phyloP scores from a whole-genome alignment of 495 filamentous ascomycete genomes.

The Podospora pseudopauciseta region DNA sequence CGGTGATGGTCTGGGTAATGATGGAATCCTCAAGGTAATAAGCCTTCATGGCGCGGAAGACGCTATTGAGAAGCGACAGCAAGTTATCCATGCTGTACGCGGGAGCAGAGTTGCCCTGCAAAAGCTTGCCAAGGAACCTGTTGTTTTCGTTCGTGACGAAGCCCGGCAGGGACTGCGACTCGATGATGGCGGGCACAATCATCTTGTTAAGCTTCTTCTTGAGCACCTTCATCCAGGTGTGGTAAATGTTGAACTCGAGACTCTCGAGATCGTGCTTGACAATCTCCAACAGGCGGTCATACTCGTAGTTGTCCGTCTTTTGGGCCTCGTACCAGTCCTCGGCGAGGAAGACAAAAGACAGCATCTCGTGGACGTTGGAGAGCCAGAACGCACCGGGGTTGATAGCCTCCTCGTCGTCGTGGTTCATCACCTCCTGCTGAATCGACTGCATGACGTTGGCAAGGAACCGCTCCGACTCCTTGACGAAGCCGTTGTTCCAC shows the following conservation, averaged over 20 bases:
- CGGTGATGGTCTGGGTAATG: slow-evolving; percentile 89
- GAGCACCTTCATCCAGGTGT: slow-evolving; percentile 99
- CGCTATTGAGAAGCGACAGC: slow-evolving; percentile 91
- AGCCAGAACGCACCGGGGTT: slow-evolving; percentile 99
- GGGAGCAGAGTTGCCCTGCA: slow-evolving; percentile 80
- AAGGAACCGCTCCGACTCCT: slow-evolving; percentile 97
- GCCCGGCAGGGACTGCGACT: slow-evolving; percentile 95
- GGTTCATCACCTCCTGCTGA: slow-evolving; percentile 98
- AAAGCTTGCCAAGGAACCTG: slow-evolving; percentile 93
- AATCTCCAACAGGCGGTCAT: slow-evolving; percentile 95
- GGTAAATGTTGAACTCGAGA: slow-evolving; percentile 99
- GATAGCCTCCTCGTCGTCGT: slow-evolving; percentile 94
- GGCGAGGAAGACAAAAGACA: slow-evolving; percentile 98
- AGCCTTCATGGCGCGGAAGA: slow-evolving; percentile 96
- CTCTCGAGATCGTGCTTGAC: slow-evolving; percentile 99
- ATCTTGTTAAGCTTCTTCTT: slow-evolving; percentile 99
- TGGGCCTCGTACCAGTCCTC: slow-evolving; percentile 99
- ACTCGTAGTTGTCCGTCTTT: slow-evolving; percentile 99
- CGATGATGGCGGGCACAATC: slow-evolving; percentile 98
- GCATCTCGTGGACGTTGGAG: slow-evolving; percentile 99
- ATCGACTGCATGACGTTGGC: slow-evolving; percentile 99
- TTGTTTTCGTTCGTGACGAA: slow-evolving; percentile 99
- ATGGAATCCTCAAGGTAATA: slow-evolving; percentile 96
- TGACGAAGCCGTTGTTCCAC: slow-evolving; percentile 99
- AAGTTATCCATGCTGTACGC: slow-evolving; percentile 99